These are phyloP conservation scores for Gossypium sturtianum DNA, from an alignment of 345 rosid species.

Conservation along the genomic window DNA sequence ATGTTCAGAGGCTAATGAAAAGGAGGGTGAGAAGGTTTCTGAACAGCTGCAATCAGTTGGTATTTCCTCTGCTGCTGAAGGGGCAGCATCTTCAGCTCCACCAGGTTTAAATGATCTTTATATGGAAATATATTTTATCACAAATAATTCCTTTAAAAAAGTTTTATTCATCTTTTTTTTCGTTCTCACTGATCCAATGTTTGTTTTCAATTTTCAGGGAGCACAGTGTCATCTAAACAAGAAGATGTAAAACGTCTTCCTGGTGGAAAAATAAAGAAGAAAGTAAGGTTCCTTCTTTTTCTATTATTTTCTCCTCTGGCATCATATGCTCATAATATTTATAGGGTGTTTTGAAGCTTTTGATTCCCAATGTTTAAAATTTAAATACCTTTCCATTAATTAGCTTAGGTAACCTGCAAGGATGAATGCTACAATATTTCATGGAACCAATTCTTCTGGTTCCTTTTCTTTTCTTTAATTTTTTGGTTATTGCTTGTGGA, in stretches of 20 bases:
- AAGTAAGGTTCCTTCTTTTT: conserved; percentile 38
- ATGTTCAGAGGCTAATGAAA: conserved; percentile 50
- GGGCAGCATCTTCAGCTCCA: conserved; percentile 25
- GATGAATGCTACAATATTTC: neutral
- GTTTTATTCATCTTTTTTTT: neutral
- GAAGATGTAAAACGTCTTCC: conserved; percentile 92
- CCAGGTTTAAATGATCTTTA: neutral
- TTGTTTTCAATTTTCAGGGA: conserved; percentile 26
- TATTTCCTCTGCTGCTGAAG: conserved; percentile 56
- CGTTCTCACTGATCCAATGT: neutral
- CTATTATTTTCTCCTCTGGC: neutral
- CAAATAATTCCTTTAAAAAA: neutral
- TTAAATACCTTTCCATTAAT: neutral
- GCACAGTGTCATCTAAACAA: conserved; percentile 38
- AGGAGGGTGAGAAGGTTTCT: conserved; percentile 58
- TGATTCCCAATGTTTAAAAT: neutral
- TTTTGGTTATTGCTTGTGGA: neutral
- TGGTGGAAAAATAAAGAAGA: conserved; percentile 90
- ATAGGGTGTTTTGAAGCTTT: neutral
- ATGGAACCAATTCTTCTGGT: neutral
- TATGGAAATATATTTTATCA: neutral
- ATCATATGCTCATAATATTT: neutral
- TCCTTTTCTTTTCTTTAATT: neutral
- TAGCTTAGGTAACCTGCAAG: neutral
- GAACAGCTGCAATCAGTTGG: conserved; percentile 65